Base-by-base conservation (phyloP, 495 filamentous ascomycete genomes). In the Lasiosphaeris hirsuta region DNA sequence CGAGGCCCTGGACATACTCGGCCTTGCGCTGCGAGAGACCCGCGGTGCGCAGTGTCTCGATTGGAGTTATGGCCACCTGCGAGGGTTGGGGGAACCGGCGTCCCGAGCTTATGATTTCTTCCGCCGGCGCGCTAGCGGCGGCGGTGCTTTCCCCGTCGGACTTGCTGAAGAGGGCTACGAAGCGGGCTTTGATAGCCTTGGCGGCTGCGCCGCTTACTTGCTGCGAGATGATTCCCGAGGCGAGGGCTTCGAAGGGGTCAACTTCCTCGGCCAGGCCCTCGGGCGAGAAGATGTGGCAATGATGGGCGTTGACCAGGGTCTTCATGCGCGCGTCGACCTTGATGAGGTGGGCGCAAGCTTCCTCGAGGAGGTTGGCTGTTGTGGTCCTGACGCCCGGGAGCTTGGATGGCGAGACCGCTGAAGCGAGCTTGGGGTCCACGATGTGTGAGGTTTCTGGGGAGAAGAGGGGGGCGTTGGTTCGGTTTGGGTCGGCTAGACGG, bases 151-250 rank as follows among this genome's bases (percentile, higher is more conserved):
- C 65, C 1, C 69, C 62, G 57, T 13, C n/a, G 33, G 46, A 8
- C 10, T 10, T 8, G 4, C 10, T 67, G 69, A 96, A 96, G n/a
- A 97, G 75, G 10, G 76, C 76, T 38, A 96, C 75, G 71, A 97
- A 97, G 61, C 88, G 92, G 11, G 81, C 82, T 60, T 90, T 90
- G 66, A 98, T 97, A 4, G 88, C 86, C 56, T 81, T 86, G 19
- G 94, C 95, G 3, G 94, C 94, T 4, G 90, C 90, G 14, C 93
- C 90, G 14, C 90, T 94, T 10, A 98, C 93, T 70, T 98, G 94
- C 70, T 98, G 94, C 43, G 90, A 90, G 57, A 97, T 96, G 62
- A 98, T 97, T 45, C 90, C 87, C 68, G 84, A 89, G 19, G 81
- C 80, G 40, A 98, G 80, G 52, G 85, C 86, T 51, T 84, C 85